A percentile compares a stretch with the other conserved stretches of the same genome.
phyloP scores from a whole-genome alignment of 352 stramenopile species.

The Pythium sukuiense region DNA sequence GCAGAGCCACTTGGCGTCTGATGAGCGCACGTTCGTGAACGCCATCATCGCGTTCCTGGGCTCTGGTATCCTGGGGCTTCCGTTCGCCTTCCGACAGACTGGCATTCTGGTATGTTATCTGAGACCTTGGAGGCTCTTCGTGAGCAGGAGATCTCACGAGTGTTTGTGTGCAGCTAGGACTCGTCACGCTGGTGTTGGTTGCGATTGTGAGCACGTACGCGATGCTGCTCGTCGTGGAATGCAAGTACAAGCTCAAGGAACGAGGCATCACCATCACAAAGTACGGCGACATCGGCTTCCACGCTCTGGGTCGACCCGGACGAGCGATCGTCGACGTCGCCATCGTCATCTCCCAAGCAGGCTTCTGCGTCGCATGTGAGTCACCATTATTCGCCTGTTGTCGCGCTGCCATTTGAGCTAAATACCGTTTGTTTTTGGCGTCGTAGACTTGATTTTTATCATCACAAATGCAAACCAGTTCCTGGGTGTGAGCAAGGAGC shows the following conservation, averaged over 20 bases:
- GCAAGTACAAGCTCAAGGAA: slow-evolving; percentile 75
- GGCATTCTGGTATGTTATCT: slow-evolving; percentile 71
- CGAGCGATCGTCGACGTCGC: slow-evolving; percentile 80
- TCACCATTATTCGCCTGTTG: too few species aligned
- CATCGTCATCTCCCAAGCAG: slow-evolving; percentile 84
- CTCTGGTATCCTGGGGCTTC: slow-evolving; percentile 88
- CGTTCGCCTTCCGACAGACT: slow-evolving; percentile 87
- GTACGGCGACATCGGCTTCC: slow-evolving; percentile 88
- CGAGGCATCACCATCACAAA: slow-evolving; percentile 47
- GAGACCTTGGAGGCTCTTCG: background rate
- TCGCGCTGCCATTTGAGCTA: too few species aligned
- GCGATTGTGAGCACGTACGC: slow-evolving; percentile 61
- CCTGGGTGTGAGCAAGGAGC: slow-evolving; percentile 47
- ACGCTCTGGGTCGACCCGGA: slow-evolving; percentile 69
- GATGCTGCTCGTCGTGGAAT: slow-evolving; percentile 77
- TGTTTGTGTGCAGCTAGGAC: slow-evolving; percentile 39
- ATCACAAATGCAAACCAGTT: slow-evolving; percentile 84
- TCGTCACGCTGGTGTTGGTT: slow-evolving; percentile 54
- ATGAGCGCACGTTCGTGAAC: slow-evolving; percentile 70
- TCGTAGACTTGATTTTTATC: slow-evolving; percentile 90
- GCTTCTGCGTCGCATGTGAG: slow-evolving; percentile 88
- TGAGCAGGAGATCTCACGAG: background rate
- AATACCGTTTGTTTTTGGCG: slow-evolving; percentile 6
- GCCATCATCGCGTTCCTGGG: slow-evolving; percentile 92
- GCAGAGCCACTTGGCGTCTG: slow-evolving; percentile 45